Base-by-base conservation (phyloP, 2,329 filamentous ascomycete genomes). In the Alternaria triticina region DNA sequence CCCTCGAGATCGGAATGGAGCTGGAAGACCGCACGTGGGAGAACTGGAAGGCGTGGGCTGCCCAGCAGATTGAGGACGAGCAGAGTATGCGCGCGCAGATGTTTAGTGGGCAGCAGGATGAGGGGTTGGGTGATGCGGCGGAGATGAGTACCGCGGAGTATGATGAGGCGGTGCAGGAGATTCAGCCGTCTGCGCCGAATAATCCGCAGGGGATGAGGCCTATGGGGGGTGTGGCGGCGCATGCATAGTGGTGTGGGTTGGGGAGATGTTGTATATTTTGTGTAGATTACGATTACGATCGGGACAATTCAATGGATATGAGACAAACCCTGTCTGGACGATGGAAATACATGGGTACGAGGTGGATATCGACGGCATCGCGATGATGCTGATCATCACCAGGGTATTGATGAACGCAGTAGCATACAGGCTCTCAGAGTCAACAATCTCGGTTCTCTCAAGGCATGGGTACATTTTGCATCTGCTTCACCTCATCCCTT, bases 31-130 rank as follows among this genome's bases (percentile, higher is more conserved):
- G 86, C 71, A 85, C 89, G 64, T 97, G 89, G 79, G 92, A 97
- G 81, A 83, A 85, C 66, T 99, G 96, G 96, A 95, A 94, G 86
- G 75, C 75, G 25, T 97, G 93, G 92, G 93, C 94, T 9, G 77
- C 80, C 63, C 77, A 83, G 67, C 82, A 88, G 76, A 82, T 85
- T 40, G 82, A 84, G 40, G 70, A 83, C 6, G 73, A 83, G 66
- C 82, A 84, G 63, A 83, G 86, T 64, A 79, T 80, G 62, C 73
- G 79, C 20, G 85, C 84, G 4, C 77, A 80, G 60, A 71, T 80
- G 75, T 78, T 78, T 64, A 78, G 77, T 20, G 77, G 76, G 3
- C 70, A 73, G 36, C 71, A 74, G 68, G 65, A 69, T 28, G 77
- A 77, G 27, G 77, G 78, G 30, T 76, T 77, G 4, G 70, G 66